Evolutionary conservation across 1,139 yeast species (phyloP).

Genomic region (Suhomyces yuchorum): DNA sequence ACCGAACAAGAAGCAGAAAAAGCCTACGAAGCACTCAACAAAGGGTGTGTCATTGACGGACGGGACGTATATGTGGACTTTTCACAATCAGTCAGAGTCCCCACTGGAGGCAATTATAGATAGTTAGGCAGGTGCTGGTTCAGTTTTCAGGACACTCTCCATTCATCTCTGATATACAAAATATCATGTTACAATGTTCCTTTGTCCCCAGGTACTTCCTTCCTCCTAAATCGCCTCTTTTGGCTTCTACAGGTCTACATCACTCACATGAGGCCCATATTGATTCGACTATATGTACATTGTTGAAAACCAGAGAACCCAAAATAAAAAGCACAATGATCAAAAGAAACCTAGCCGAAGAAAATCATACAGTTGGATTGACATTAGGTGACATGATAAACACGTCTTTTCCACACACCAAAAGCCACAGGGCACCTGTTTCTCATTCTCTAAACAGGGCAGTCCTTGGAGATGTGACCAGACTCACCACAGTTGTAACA

Average conservation of each 20-base stretch:
- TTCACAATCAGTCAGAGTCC: constrained; percentile 53
- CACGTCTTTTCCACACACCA: constrained; percentile 6
- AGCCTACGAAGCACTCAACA: constrained; percentile 58
- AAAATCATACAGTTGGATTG: constrained; percentile 5
- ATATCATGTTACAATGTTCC: too few relatives aligned
- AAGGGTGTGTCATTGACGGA: constrained; percentile 62
- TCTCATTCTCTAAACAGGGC: constrained; percentile 42
- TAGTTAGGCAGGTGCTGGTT: background rate
- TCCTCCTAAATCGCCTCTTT: too few relatives aligned
- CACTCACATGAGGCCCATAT: constrained; percentile 1
- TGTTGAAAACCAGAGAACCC: constrained; percentile 8
- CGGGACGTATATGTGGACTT: constrained; percentile 66
- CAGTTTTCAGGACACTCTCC: too few relatives aligned
- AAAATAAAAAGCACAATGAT: constrained; percentile 5
- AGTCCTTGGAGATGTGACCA: constrained; percentile 53
- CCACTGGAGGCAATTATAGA: background rate
- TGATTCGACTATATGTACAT: constrained; percentile 10
- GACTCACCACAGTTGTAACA: constrained; percentile 54
- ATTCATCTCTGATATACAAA: too few relatives aligned
- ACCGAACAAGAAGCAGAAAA: constrained; percentile 52
- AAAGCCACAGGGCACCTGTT: constrained; percentile 1
- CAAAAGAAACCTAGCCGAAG: constrained; percentile 8
- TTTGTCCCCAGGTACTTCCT: too few relatives aligned
- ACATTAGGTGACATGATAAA: constrained; percentile 6
- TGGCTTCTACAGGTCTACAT: background rate